Evolutionary conservation across 345 rosid genomes (phyloP).

Genomic region (Balakata baccata): DNA sequence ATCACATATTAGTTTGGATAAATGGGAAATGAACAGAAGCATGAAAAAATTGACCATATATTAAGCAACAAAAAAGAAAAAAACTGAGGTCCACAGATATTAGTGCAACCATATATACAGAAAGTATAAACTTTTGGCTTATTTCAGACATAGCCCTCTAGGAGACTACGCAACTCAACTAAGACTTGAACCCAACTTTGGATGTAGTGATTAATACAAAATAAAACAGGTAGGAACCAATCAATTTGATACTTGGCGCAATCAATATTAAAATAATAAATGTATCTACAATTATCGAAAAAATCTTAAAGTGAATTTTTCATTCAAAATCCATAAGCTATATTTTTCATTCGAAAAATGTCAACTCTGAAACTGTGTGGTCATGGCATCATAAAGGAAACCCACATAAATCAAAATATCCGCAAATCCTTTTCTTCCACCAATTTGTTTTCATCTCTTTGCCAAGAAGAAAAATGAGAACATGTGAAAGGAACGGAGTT

Average conservation of each 20-base stretch:
- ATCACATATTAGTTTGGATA: conserved; percentile 1
- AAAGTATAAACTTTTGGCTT: not conserved
- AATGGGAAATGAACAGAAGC: not conserved
- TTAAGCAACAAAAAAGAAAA: not conserved
- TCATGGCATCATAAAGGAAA: not conserved
- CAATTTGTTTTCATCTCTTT: too few species aligned
- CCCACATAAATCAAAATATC: not conserved
- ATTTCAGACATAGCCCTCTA: not conserved
- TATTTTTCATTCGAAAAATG: too few species aligned
- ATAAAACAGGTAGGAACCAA: not conserved
- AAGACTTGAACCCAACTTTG: not conserved
- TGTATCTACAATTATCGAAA: not conserved
- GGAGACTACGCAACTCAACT: not conserved
- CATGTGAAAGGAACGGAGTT: too few species aligned
- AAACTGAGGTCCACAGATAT: not conserved
- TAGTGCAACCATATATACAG: not conserved
- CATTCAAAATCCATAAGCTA: not conserved
- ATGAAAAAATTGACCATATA: not conserved
- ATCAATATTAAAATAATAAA: not conserved
- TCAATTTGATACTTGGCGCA: not conserved
- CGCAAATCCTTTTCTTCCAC: not conserved
- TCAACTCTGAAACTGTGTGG: not conserved
- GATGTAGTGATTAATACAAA: not conserved
- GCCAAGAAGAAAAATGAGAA: too few species aligned
- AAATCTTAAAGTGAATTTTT: not conserved